Conservation (phyloP, 768 basidiomycete genomes). For the Chalciporus pseudorubinellus region DNA sequence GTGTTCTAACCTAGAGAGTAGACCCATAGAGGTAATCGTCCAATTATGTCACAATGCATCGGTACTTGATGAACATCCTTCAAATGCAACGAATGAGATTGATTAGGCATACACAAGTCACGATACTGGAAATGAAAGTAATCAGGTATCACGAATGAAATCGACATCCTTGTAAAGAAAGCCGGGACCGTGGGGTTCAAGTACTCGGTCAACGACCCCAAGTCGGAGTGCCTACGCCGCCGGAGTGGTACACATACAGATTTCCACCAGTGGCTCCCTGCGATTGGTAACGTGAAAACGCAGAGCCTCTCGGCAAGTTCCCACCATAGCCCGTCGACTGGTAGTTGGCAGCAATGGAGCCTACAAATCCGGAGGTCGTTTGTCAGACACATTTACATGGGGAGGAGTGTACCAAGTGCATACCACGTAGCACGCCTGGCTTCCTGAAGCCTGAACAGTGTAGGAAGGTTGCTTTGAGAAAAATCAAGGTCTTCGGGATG, state of each 20-base stretch:
- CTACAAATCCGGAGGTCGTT: background rate
- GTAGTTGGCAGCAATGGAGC: conserved; percentile 16
- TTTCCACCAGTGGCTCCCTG: background rate
- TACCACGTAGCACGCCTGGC: conserved; percentile 10
- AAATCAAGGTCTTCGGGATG: conserved; percentile 1
- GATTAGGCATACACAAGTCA: no score
- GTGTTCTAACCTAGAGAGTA: no score
- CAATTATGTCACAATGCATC: no score
- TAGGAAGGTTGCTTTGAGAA: background rate
- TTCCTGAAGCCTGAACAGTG: conserved; percentile 1
- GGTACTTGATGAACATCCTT: no score
- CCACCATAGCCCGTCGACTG: conserved; percentile 20
- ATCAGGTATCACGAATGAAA: background rate
- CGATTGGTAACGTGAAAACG: conserved; percentile 13
- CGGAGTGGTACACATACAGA: background rate
- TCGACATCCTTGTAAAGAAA: no score
- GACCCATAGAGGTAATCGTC: no score
- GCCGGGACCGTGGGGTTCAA: no score
- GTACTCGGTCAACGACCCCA: background rate
- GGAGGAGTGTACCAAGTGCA: background rate
- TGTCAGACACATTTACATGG: no score
- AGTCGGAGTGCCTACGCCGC: background rate
- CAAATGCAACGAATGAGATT: no score
- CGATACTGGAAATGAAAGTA: background rate
- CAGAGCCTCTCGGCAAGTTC: conserved; percentile 9